Evolutionary conservation across 805 yeast genomes (phyloP).

Genomic region (Cyberlindnera misumaiensis): DNA sequence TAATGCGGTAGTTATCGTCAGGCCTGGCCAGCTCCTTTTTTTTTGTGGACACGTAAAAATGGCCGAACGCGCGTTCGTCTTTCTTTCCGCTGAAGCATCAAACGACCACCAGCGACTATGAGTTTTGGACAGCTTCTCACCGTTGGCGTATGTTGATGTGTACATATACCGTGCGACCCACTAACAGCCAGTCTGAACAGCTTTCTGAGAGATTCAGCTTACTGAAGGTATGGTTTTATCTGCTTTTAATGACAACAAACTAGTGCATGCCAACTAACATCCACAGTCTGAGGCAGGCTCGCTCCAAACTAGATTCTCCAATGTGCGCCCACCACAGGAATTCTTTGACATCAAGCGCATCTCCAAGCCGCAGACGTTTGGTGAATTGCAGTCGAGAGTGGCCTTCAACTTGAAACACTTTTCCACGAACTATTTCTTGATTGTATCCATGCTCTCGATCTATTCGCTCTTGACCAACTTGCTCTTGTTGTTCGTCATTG

Average conservation of each 20-base stretch:
- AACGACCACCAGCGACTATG: background rate
- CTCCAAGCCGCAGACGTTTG: slow-evolving; percentile 84
- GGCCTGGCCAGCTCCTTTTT: too few relatives aligned
- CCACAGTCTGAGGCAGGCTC: slow-evolving; percentile 39
- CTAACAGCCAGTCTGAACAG: slow-evolving; percentile 29
- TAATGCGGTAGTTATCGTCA: too few relatives aligned
- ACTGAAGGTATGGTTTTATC: slow-evolving; percentile 18
- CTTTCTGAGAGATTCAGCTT: slow-evolving; percentile 42
- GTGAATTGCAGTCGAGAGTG: slow-evolving; percentile 85
- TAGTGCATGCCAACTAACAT: background rate
- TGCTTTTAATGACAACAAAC: background rate
- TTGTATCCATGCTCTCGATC: slow-evolving; percentile 64
- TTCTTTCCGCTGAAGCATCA: too few relatives aligned
- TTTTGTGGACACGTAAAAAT: too few relatives aligned
- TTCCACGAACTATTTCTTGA: slow-evolving; percentile 75
- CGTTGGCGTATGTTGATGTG: slow-evolving; percentile 3
- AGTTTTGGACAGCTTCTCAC: slow-evolving; percentile 3
- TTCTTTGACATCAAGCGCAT: slow-evolving; percentile 86
- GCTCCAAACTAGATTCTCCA: slow-evolving; percentile 58
- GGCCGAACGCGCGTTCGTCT: too few relatives aligned
- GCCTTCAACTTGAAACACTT: slow-evolving; percentile 81
- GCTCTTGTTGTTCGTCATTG: slow-evolving; percentile 75
- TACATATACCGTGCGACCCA: too few relatives aligned
- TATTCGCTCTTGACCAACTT: slow-evolving; percentile 86
- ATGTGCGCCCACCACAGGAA: slow-evolving; percentile 85